Evolutionary conservation across 768 basidiomycete genomes (phyloP).

Genomic region (Cystofilobasidium macerans): DNA sequence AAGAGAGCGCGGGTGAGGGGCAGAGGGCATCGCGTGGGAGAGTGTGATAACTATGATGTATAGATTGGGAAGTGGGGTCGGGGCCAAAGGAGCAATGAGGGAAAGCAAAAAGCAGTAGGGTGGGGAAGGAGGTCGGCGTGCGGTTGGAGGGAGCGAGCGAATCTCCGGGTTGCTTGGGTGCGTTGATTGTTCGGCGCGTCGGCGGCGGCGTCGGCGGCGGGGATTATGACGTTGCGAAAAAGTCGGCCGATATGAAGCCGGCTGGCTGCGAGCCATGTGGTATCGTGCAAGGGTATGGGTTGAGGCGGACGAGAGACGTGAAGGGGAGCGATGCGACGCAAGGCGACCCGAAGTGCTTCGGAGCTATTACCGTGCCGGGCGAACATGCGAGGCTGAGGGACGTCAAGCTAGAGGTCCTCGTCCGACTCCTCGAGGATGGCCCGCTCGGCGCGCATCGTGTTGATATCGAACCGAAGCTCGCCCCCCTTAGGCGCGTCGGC

Average conservation of each 20-base stretch:
- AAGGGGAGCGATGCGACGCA: not conserved
- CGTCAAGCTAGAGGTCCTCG: not conserved
- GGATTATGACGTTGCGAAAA: too few species aligned
- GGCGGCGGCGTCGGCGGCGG: too few species aligned
- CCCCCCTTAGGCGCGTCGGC: slow-evolving; percentile 13
- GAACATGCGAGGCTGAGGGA: too few species aligned
- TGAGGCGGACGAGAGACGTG: not conserved
- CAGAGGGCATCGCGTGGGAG: too few species aligned
- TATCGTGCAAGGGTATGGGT: not conserved
- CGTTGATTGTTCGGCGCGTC: too few species aligned
- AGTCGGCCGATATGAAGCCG: too few species aligned
- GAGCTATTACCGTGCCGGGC: too few species aligned
- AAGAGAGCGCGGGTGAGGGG: not conserved
- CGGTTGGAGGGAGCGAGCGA: not conserved
- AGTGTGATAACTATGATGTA: not conserved
- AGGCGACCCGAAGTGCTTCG: too few species aligned
- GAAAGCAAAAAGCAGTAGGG: not conserved
- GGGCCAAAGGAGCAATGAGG: not conserved
- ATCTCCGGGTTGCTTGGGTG: too few species aligned
- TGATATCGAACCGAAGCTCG: slow-evolving; percentile 21
- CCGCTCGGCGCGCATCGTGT: not conserved
- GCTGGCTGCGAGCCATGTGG: not conserved
- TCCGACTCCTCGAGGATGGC: not conserved
- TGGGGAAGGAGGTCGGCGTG: not conserved
- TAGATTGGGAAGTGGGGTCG: not conserved